Evolutionary conservation across 2,329 filamentous ascomycete genomes (phyloP), one percentile per base, ranked within the genome.

Genomic region (Ceratocystis albifundus): DNA sequence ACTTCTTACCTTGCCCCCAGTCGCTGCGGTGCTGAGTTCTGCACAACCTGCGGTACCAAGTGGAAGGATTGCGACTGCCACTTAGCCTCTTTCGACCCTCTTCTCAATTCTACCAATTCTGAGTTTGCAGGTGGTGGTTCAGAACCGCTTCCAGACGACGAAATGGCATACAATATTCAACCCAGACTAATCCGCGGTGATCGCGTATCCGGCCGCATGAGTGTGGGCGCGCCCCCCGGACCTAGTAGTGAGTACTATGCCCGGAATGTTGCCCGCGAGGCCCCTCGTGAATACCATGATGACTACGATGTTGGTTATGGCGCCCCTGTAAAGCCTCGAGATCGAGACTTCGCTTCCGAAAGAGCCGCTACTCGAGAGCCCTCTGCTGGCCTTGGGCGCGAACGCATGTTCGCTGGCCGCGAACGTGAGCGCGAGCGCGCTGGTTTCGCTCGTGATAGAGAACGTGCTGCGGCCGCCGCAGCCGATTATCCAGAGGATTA

Each of bases 61-160:
- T 95, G 90, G 90, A 93, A 90, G 76, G 85, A 80, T 0, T 96
- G 90, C 72, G 84, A 88, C 65, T 96, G 90, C 70, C 87, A 88
- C 0, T 89, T 86, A 84, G 91, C 92, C 78, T 88, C 86, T 72
- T 83, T 86, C 71, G 80, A 84, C 30, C 70, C 73, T 28, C 50
- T 68, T 63, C 61, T 68, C 36, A 61, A 63, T 41, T 61, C 67
- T 8, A 61, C 61, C 2, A 73, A 77, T 4, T 50, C 57, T 36
- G 61, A 55, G 7, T 64, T 57, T 41, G 17, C 65, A 22, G 46
- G 62, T 32, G 53, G 50, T 25, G 50, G 46, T 15, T 25, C 46
- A 53, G 67, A 64, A 44, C 45, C 32, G 8, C 53, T 63, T 41
- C 64, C 61, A 8, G 63, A 61, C 61, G 66, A 67, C 48, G 61